A percentile compares a stretch with the other conserved stretches of the same genome.
Conservation (phyloP, 75 land plant genomes). For the Pinus taeda region DNA sequence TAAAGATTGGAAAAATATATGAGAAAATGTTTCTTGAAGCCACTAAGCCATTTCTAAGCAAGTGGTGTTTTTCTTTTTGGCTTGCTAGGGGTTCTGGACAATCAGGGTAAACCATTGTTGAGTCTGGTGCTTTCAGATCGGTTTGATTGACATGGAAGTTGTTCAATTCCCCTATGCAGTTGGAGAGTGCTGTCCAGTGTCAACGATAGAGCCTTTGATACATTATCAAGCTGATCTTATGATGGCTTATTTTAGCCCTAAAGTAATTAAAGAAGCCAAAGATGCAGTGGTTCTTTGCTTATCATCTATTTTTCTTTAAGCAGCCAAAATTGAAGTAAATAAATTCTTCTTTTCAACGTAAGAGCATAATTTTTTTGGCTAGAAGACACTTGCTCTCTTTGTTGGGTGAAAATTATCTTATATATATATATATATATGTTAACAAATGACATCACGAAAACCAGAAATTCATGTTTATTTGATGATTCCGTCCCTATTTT, state of each 20-base stretch:
- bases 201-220: too few relatives aligned
- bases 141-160: not conserved
- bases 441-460: not conserved
- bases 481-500: not conserved
- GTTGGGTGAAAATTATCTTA: not conserved
- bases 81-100: not conserved
- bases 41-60: too few relatives aligned
- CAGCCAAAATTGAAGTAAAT: not conserved
- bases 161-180: too few relatives aligned
- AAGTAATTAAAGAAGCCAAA: not conserved
- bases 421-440: not conserved
- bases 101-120: not conserved
- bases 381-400: not conserved
- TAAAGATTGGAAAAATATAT: too few relatives aligned
- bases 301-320: not conserved
- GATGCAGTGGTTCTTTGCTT: not conserved
- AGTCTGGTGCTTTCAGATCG: not conserved
- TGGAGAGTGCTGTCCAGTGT: too few relatives aligned
- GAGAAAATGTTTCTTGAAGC: too few relatives aligned
- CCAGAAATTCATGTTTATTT: constrained; percentile 4
- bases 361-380: not conserved
- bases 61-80: too few relatives aligned
- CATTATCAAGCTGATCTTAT: too few relatives aligned
- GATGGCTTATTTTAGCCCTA: too few relatives aligned
- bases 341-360: not conserved